Base-by-base conservation (phyloP, 2,329 filamentous ascomycete genomes). In the Sarocladium brachiariae region DNA sequence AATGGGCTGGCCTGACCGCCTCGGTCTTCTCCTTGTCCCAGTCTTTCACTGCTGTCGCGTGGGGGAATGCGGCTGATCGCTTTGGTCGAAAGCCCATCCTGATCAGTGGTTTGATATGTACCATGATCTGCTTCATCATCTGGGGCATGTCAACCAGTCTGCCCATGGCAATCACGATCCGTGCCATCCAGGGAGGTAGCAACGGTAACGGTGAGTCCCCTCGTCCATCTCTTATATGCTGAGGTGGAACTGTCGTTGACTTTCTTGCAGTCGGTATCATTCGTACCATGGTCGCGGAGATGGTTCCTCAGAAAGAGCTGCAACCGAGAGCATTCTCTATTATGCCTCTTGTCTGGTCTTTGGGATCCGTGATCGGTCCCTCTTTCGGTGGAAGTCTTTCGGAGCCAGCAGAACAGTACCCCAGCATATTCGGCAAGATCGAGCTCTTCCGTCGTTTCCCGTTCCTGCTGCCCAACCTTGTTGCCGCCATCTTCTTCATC, bases 261-360 rank as follows among this genome's bases (percentile, higher is more conserved):
- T 13, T n/a, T n/a, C 33, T 9, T 21, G 13, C 35, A 83, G 85
- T 92, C n/a, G 87, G 93, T 1, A 96, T 96, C 54, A 85, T 96
- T 55, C 74, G 91, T 56, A 95, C 89, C 14, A 89, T 93, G 71
- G 90, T 96, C 2, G 92, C 92, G 0, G 92, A 96, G 66, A 83
- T 96, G 77, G 90, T 96, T 2, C 87, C 89, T 0, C 83, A 93
- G 65, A 89, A 80, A 64, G 86, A 90, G 61, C 74, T 96, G 6
- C 92, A 96, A 62, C 91, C 92, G 0, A 76, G 83, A 49, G 93
- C 93, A 0, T 97, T 97, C 66, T 90, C 86, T 56, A 75, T 97
- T 41, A 96, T 97, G 91, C 92, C 92, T 3, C 70, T 97, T 14
- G 87, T 81, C 27, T 97, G 89, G 86, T 90, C 84, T 10, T 72